Evolutionary conservation across 371 early-diverging fungal species (phyloP).

Genomic region (Saksenaea vasiformis): DNA sequence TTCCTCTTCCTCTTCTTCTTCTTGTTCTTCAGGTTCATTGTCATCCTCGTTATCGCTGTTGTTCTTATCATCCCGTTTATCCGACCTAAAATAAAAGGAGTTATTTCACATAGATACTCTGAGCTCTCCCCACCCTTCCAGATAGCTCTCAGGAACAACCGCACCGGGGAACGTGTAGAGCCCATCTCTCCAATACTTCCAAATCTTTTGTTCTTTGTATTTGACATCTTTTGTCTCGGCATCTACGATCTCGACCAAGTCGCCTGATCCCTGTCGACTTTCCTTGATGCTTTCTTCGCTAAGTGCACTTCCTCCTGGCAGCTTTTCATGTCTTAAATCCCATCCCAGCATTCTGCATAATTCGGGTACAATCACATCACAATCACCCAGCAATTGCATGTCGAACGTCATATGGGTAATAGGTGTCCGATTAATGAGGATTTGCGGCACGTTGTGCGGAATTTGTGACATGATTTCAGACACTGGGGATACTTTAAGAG

Average conservation of each 20-base stretch:
- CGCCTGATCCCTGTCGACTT: conserved; percentile 18
- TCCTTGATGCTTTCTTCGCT: conserved; percentile 34
- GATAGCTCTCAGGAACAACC: conserved; percentile 32
- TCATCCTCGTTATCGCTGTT: conserved; percentile 1
- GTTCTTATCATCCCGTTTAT: not conserved
- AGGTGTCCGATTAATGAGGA: conserved; percentile 90
- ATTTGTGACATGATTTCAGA: conserved; percentile 85
- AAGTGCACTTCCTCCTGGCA: conserved; percentile 54
- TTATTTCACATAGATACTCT: not conserved
- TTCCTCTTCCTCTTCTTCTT: not conserved
- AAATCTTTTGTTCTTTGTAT: conserved; percentile 21
- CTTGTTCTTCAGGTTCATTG: not conserved
- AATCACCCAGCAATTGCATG: conserved; percentile 85
- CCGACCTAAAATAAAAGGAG: not conserved
- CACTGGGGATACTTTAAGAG: conserved; percentile 95
- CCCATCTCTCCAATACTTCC: conserved; percentile 36
- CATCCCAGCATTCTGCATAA: conserved; percentile 75
- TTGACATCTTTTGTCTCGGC: conserved; percentile 12
- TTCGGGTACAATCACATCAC: conserved; percentile 83
- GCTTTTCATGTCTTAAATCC: conserved; percentile 61
- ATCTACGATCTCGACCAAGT: conserved; percentile 12
- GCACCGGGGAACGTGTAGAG: conserved; percentile 52
- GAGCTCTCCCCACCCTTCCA: conserved; percentile 8
- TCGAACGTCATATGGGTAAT: conserved; percentile 87
- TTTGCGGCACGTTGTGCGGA: conserved; percentile 84